phyloP scores from a whole-genome alignment of 1,284 basidiomycete species.

The Peniophora sp. region DNA sequence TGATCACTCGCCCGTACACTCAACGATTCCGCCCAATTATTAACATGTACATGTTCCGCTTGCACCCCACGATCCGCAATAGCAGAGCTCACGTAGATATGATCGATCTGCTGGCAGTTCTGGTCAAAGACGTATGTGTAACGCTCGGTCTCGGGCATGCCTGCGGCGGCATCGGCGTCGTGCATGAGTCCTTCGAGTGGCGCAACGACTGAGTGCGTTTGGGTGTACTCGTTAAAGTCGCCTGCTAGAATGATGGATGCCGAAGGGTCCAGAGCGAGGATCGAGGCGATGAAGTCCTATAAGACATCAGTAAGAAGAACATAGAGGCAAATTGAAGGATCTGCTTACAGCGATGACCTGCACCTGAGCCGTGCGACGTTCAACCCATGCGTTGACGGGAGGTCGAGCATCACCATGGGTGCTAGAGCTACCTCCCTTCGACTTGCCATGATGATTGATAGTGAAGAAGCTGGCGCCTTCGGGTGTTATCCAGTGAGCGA shows the following conservation, averaged over 20 bases:
- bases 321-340: conserved; percentile 1
- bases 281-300: conserved; percentile 41
- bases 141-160: conserved; percentile 39
- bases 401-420: conserved; percentile 50
- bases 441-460: conserved; percentile 52
- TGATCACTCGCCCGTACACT: conserved; percentile 45
- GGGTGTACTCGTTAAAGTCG: conserved; percentile 54
- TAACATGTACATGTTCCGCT: conserved; percentile 53
- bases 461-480: conserved; percentile 45
- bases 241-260: conserved; percentile 51
- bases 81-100: conserved; percentile 44
- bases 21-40: conserved; percentile 43
- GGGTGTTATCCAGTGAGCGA: conserved; percentile 46
- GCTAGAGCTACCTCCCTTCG: conserved; percentile 51
- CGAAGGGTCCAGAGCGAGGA: conserved; percentile 34
- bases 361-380: conserved; percentile 42
- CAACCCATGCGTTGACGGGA: conserved; percentile 47
- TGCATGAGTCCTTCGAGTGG: conserved; percentile 34
- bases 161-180: conserved; percentile 44
- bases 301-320: neutral
- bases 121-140: conserved; percentile 60
- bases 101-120: conserved; percentile 51
- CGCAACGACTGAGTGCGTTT: conserved; percentile 40
- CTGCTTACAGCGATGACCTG: conserved; percentile 36
- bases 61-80: conserved; percentile 32